Evolutionary conservation across 2,329 filamentous ascomycete genomes (phyloP), one percentile per base, ranked within the genome.

Genomic region (Fusarium paranaense): DNA sequence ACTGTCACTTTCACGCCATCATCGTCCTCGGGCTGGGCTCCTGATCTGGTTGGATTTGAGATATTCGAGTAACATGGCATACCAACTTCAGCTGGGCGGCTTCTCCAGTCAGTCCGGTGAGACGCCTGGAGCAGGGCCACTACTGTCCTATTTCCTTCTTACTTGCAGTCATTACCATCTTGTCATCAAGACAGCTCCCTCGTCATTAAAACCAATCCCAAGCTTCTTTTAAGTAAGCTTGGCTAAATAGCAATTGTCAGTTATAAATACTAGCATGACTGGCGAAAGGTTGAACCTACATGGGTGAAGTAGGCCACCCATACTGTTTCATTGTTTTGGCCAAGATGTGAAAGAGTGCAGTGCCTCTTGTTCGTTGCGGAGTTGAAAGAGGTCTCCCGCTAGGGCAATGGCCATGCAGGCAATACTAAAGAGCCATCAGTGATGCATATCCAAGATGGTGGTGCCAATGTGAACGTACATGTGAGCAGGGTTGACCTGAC

Each of bases 31-130:
- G 59, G 71, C 0, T 82, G 79, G 73, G 85, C 83, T 1, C 84
- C 85, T 5, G 85, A 87, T 64, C 64, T 87, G 50, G 85, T 86
- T 18, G 85, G 85, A 0, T 81, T 87, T 50, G 82, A 85, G 38
- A n/a, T 74, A 10, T 61, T 73, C 33, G 67, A 54, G 47, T 54
- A 54, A 14, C 2, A 10, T 50, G 25, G 5, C 18, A 11, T 11
- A 30, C 18, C 20, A 45, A 25, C 2, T 30, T 2, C 8, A 13
- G 3, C 5, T 27, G 27, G 27, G 27, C 25, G 25, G 6, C 27
- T 27, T 27, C 25, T 27, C 27, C 27, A 27, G 6, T 6, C 27
- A 27, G 27, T 27, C 6, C 27, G 27, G 27, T 6, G 6, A 27
- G 27, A 27, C 27, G 6, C 27, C 6, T 6, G 27, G 27, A 27